Conservation (phyloP, 2,329 filamentous ascomycete species). For the Rhinocladiella similis region DNA sequence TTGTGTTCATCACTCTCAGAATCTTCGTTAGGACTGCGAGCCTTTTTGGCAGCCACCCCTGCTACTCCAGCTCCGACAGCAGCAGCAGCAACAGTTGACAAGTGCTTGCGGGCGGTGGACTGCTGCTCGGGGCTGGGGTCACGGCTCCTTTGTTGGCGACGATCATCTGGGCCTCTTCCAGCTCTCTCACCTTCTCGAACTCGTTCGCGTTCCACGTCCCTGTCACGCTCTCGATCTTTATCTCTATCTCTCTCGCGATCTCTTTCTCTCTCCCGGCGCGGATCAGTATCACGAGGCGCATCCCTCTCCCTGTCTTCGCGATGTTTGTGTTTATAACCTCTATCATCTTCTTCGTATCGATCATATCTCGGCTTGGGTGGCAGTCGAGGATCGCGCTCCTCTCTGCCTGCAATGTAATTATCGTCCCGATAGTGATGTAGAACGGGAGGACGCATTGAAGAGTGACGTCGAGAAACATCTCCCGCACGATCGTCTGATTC, state of each 20-base stretch:
- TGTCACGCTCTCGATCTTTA: conserved; percentile 19
- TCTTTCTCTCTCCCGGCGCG: conserved; percentile 19
- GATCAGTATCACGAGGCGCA: conserved; percentile 19
- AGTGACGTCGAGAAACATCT: conserved; percentile 16
- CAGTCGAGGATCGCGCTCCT: conserved; percentile 18
- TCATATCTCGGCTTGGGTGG: conserved; percentile 16
- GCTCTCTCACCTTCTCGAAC: conserved; percentile 17
- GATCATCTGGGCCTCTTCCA: conserved; percentile 13
- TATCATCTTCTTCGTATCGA: conserved; percentile 22
- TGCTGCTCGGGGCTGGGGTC: conserved; percentile 28
- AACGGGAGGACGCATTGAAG: conserved; percentile 24
- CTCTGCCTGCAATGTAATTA: conserved; percentile 21
- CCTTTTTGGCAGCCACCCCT: conserved; percentile 18
- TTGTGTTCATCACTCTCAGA: conserved; percentile 27
- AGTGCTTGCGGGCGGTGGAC: conserved; percentile 21
- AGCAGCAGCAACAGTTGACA: conserved; percentile 22
- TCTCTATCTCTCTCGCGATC: conserved; percentile 23
- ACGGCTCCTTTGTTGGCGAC: conserved; percentile 20
- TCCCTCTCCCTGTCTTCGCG: conserved; percentile 23
- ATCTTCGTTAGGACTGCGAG: conserved; percentile 18
- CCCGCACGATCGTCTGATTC: conserved; percentile 24
- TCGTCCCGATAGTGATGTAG: conserved; percentile 30
- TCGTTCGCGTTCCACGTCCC: conserved; percentile 20
- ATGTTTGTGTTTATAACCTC: conserved; percentile 12
- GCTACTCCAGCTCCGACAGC: conserved; percentile 25